A percentile compares a stretch with the other conserved stretches of the same genome.
These are phyloP conservation scores for Cutaneotrichosporon sp. DNA, from an alignment of 1,284 basidiomycete species.

Conservation along the genomic window DNA sequence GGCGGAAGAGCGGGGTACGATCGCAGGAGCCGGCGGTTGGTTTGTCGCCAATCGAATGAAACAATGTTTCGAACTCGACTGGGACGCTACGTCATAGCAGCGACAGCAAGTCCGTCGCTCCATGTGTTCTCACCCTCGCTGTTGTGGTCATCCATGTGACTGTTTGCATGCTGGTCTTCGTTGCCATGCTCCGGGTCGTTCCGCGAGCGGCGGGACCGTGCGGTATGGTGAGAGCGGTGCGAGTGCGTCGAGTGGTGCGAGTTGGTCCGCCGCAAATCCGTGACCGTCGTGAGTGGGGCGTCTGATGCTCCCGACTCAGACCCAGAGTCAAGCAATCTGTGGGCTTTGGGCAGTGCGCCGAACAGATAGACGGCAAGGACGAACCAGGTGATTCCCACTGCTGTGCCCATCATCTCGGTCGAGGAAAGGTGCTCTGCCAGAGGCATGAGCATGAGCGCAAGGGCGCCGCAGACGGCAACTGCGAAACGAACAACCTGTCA, in stretches of 20 bases:
- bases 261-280: constrained; percentile 1
- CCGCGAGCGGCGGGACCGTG: not conserved
- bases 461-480: constrained; percentile 15
- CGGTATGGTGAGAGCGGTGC: too few species aligned
- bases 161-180: not conserved
- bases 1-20: too few species aligned
- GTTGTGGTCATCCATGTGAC: too few species aligned
- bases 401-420: constrained; percentile 21
- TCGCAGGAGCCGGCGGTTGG: too few species aligned
- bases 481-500: constrained; percentile 14
- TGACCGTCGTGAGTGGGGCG: constrained; percentile 3
- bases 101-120: not conserved
- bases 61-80: too few species aligned
- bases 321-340: too few species aligned
- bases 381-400: constrained; percentile 24
- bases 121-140: not conserved
- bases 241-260: not conserved
- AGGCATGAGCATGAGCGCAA: constrained; percentile 30
- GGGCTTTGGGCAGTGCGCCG: constrained; percentile 25
- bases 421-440: constrained; percentile 17
- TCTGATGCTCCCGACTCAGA: not conserved
- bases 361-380: constrained; percentile 21
- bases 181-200: not conserved
- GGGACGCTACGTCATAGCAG: not conserved
- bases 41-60: too few species aligned